A percentile compares a stretch with the other conserved stretches of the same genome.
These are phyloP conservation scores for Lasiodiplodia gonubiensis DNA, from an alignment of 2,329 filamentous ascomycete species.

Conservation along the genomic window DNA sequence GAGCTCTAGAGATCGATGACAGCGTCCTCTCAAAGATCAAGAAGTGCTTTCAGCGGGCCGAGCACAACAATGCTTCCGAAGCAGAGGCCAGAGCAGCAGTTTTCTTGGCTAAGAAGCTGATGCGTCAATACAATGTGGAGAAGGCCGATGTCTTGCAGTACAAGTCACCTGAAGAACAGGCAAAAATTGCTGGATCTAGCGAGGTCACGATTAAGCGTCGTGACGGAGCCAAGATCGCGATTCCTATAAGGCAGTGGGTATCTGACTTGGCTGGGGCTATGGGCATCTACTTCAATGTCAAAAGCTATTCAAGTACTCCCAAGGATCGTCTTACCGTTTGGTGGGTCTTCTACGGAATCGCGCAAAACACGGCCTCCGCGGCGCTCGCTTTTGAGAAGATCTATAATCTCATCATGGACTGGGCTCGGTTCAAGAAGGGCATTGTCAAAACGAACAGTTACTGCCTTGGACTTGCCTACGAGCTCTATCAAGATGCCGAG, in stretches of 20 bases:
- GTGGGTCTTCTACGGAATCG: conserved; percentile 36
- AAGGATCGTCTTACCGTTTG: conserved; percentile 20
- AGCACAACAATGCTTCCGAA: conserved; percentile 25
- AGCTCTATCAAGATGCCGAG: conserved; percentile 18
- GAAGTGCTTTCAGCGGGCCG: conserved; percentile 29
- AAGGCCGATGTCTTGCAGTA: conserved; percentile 31
- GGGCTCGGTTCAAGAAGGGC: conserved; percentile 30
- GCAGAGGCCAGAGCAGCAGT: conserved; percentile 12
- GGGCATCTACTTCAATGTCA: background rate
- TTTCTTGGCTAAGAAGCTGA: conserved; percentile 27
- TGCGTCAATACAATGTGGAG: conserved; percentile 30
- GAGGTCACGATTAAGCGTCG: conserved; percentile 25
- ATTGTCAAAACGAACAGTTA: conserved; percentile 29
- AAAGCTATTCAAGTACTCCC: conserved; percentile 34
- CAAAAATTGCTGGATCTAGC: conserved; percentile 28
- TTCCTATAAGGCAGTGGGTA: background rate
- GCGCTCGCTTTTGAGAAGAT: conserved; percentile 36
- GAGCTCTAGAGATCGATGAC: conserved; percentile 17
- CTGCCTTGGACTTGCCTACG: conserved; percentile 29
- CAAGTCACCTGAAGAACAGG: conserved; percentile 25
- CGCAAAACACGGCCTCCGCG: conserved; percentile 34
- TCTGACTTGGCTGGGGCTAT: background rate
- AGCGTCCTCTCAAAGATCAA: conserved; percentile 29
- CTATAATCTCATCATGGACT: conserved; percentile 33
- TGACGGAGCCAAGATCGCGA: conserved; percentile 15